phyloP scores from a whole-genome alignment of 208 protist genomes.

The Trypanosoma congolense region DNA sequence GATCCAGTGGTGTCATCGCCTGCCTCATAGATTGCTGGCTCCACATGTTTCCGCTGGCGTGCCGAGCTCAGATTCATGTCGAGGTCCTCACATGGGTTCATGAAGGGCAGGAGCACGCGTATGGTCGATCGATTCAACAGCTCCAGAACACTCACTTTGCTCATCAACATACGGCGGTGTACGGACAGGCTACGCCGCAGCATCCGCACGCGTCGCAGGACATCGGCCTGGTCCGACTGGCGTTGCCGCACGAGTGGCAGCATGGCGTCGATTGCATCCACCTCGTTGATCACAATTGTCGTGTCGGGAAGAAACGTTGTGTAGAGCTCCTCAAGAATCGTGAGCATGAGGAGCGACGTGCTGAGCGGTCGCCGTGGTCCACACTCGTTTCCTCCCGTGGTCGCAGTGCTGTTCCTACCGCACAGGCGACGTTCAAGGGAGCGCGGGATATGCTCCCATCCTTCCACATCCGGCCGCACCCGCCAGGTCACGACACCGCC shows the following conservation, averaged over 20 bases:
- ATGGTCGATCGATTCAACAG: conserved; percentile 27
- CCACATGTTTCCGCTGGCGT: background rate
- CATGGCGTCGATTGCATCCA: conserved; percentile 65
- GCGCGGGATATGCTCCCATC: conserved; percentile 8
- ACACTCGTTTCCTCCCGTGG: background rate
- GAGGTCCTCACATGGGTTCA: conserved; percentile 12
- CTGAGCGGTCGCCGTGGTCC: conserved; percentile 5
- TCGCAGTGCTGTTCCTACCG: background rate
- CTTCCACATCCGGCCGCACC: conserved; percentile 2
- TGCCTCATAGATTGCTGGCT: background rate
- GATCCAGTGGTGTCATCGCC: background rate
- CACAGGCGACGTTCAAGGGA: background rate
- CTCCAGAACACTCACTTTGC: conserved; percentile 47
- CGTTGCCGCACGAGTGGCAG: conserved; percentile 35
- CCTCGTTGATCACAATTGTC: conserved; percentile 39
- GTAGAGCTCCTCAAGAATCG: conserved; percentile 34
- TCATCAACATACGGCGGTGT: conserved; percentile 39
- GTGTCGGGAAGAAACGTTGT: conserved; percentile 48
- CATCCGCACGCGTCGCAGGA: conserved; percentile 49
- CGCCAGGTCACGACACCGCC: conserved; percentile 20
- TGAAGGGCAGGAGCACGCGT: conserved; percentile 31
- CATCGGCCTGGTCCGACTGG: conserved; percentile 64
- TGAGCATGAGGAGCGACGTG: conserved; percentile 28
- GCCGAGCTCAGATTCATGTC: background rate
- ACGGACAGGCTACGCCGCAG: conserved; percentile 46